These are phyloP conservation scores for Trichocomaceae sp. DNA, from an alignment of 2,329 filamentous ascomycete species.

Conservation along the genomic window DNA sequence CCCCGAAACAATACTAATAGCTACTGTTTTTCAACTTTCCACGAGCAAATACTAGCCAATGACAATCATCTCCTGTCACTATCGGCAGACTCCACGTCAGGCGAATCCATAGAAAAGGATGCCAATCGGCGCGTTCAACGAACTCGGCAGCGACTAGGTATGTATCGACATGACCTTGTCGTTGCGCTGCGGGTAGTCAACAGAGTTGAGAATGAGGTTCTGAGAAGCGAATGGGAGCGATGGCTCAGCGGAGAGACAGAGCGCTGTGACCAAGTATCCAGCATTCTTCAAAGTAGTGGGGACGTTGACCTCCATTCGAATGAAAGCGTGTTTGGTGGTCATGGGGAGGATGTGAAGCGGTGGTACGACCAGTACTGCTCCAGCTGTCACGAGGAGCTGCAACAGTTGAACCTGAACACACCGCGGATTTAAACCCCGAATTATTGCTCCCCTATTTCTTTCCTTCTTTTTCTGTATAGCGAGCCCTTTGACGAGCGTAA, in stretches of 20 bases:
- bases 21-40: conserved; percentile 40
- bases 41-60: conserved; percentile 34
- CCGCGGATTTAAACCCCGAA: conserved; percentile 1
- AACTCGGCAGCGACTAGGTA: conserved; percentile 74
- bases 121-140: conserved; percentile 58
- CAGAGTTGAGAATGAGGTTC: conserved; percentile 75
- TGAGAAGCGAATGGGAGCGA: conserved; percentile 85
- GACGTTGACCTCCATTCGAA: conserved; percentile 20
- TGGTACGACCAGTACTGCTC: conserved; percentile 59
- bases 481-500: neutral
- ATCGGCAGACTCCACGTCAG: conserved; percentile 16
- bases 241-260: conserved; percentile 77
- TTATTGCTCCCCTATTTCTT: neutral
- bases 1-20: conserved; percentile 25
- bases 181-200: conserved; percentile 89
- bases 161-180: conserved; percentile 81
- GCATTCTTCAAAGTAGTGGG: conserved; percentile 32
- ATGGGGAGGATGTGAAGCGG: conserved; percentile 42
- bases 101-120: conserved; percentile 27
- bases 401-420: conserved; percentile 21
- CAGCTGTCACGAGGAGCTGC: conserved; percentile 49
- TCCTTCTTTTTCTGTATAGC: conserved; percentile 15
- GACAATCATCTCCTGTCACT: conserved; percentile 26
- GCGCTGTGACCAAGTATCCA: conserved; percentile 61
- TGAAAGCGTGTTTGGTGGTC: conserved; percentile 28